Evolutionary conservation across 352 stramenopile species (phyloP).

Genomic region (Globisporangium canariense): DNA sequence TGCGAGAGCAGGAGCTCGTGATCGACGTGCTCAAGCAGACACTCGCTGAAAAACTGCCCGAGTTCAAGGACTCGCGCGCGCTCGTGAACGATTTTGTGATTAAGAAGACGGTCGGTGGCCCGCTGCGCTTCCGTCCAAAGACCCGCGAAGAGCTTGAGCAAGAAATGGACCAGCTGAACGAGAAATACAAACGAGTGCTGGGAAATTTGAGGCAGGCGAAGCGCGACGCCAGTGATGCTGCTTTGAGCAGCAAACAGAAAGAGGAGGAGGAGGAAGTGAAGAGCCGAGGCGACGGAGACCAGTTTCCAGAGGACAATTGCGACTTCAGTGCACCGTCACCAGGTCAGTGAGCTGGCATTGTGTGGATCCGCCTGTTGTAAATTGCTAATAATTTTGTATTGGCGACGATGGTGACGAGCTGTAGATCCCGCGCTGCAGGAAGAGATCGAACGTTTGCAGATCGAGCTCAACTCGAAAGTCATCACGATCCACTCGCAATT

Average conservation of each 20-base stretch:
- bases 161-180: slow-evolving; percentile 63
- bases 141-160: slow-evolving; percentile 85
- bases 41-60: slow-evolving; percentile 52
- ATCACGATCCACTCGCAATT: slow-evolving; percentile 57
- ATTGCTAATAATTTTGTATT: neutral
- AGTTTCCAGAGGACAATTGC: slow-evolving; percentile 1
- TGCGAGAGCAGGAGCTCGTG: slow-evolving; percentile 80
- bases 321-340: slow-evolving; percentile 2
- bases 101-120: slow-evolving; percentile 72
- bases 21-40: slow-evolving; percentile 85
- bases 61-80: slow-evolving; percentile 59
- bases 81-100: slow-evolving; percentile 86
- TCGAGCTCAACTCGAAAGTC: slow-evolving; percentile 52
- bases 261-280: slow-evolving; percentile 22
- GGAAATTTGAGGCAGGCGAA: slow-evolving; percentile 59
- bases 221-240: slow-evolving; percentile 7
- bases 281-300: slow-evolving; percentile 14
- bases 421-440: slow-evolving; percentile 39
- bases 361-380: neutral
- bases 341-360: neutral
- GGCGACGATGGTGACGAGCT: neutral
- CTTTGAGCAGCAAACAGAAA: slow-evolving; percentile 26
- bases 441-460: slow-evolving; percentile 54
- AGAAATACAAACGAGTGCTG: slow-evolving; percentile 67
- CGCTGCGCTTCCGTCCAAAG: slow-evolving; percentile 81